Evolutionary conservation across 495 filamentous ascomycete genomes (phyloP), one percentile per base, ranked within the genome.

Genomic region (Parathielavia appendiculata): DNA sequence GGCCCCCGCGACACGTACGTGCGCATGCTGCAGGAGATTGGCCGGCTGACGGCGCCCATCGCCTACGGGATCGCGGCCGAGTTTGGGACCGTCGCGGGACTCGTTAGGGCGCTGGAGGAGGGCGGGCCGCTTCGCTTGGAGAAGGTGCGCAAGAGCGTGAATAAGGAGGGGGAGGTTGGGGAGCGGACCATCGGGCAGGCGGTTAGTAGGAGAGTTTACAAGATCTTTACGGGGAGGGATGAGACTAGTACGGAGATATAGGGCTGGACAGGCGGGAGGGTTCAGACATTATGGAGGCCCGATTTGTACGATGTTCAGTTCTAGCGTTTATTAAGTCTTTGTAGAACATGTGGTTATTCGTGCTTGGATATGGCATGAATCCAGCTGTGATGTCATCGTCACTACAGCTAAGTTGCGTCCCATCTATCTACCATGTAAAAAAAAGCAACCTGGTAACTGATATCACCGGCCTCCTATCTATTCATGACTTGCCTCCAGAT

Each of bases 11-110:
- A 93, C 62, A 91, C 84, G 0, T 93, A 85, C 59, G 71, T 83
- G 44, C 85, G 84, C 61, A 89, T 92, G 88, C 75, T 95, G 44
- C 86, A 91, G 69, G 85, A 91, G 71, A 80, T 92, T 22, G 74
- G 79, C 30, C 83, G 88, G 19, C 77, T 95, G 14, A 92, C 90
- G 8, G 80, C 83, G 0, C 79, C 85, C 1, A 81, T 90, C 63
- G 90, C 90, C 0, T 84, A 86, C 62, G 88, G 88, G 14, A 84
- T 93, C 56, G 78, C 76, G 0, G 69, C 70, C 9, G 75, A 83
- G 66, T 90, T 89, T 68, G 78, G 76, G 1, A 81, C 75, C 40
- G 81, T 87, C 0, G 59, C 71, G 17, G 66, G 77, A 43, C 70
- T 95, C 20, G 75, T 87, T 4, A 65, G 67, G 8, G 87, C 72